Conservation (phyloP, 768 basidiomycete species). For the Cystofilobasidium capitatum region DNA sequence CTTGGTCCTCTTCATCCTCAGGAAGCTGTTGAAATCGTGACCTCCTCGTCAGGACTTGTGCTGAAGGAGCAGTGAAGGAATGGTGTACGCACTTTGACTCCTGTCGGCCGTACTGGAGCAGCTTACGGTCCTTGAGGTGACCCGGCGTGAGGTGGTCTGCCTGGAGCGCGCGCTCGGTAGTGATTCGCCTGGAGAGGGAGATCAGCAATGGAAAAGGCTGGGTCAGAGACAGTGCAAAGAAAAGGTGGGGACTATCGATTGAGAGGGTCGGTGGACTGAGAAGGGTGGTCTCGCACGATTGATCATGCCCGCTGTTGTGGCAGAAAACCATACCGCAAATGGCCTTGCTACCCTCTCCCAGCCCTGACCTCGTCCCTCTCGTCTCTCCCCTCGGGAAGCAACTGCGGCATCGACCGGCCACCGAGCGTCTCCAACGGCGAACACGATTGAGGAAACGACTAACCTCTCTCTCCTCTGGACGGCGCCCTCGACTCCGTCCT, state of each 20-base stretch:
- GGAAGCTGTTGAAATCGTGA: constrained; percentile 47
- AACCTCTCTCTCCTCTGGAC: constrained; percentile 88
- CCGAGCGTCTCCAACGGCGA: not conserved
- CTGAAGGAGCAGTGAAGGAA: not conserved
- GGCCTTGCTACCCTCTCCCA: no score
- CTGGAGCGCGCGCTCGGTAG: constrained; percentile 70
- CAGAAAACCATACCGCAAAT: no score
- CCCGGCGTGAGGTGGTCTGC: constrained; percentile 61
- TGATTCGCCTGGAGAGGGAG: constrained; percentile 57
- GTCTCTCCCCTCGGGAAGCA: no score
- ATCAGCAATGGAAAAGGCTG: not conserved
- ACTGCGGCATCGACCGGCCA: no score
- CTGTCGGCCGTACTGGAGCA: constrained; percentile 72
- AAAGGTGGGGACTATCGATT: no score
- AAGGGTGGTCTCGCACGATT: no score
- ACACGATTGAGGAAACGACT: constrained; percentile 25
- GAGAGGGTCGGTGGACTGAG: no score
- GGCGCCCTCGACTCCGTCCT: constrained; percentile 88
- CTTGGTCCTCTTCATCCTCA: constrained; percentile 78
- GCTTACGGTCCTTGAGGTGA: constrained; percentile 74
- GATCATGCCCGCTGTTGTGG: no score
- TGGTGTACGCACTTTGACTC: constrained; percentile 42
- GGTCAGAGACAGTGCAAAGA: not conserved
- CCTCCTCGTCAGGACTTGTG: not conserved
- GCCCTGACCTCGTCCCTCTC: no score